phyloP scores from a whole-genome alignment of 257 asterid genomes.

The Solanum clarkiae region DNA sequence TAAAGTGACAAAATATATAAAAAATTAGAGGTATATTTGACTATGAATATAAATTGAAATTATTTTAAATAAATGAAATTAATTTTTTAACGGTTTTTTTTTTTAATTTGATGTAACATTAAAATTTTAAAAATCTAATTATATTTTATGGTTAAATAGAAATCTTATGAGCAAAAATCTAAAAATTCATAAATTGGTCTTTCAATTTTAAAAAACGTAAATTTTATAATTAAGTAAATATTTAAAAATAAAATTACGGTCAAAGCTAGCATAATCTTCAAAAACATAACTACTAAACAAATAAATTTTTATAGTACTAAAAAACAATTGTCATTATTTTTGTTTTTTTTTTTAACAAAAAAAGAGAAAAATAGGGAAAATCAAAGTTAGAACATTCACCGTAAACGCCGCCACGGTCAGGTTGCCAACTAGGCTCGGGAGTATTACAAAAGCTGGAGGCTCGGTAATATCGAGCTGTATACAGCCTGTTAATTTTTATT shows the following conservation, averaged over 20 bases:
- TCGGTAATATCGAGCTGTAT: conserved; percentile 23
- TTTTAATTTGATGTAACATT: too few relatives aligned
- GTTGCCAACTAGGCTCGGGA: conserved; percentile 18
- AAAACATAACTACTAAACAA: too few relatives aligned
- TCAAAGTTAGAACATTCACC: conserved; percentile 16
- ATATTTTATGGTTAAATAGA: too few relatives aligned
- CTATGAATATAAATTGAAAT: neutral
- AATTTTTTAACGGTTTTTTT: neutral
- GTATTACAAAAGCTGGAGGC: conserved; percentile 3
- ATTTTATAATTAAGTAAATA: too few relatives aligned
- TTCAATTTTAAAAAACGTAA: too few relatives aligned
- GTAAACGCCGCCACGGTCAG: conserved; percentile 17
- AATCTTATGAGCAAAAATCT: too few relatives aligned
- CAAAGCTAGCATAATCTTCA: too few relatives aligned
- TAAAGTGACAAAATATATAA: neutral
- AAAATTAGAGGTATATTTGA: neutral
- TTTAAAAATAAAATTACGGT: too few relatives aligned
- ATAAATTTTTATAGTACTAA: too few relatives aligned
- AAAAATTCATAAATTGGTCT: too few relatives aligned
- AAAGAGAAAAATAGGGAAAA: neutral
- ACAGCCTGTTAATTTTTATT: conserved; percentile 28
- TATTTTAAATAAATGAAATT: neutral
- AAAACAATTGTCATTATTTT: neutral
- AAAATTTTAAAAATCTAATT: too few relatives aligned
- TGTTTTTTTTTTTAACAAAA: neutral